phyloP scores from a whole-genome alignment of 2,329 filamentous ascomycete genomes.

The Penicillium olsonii region DNA sequence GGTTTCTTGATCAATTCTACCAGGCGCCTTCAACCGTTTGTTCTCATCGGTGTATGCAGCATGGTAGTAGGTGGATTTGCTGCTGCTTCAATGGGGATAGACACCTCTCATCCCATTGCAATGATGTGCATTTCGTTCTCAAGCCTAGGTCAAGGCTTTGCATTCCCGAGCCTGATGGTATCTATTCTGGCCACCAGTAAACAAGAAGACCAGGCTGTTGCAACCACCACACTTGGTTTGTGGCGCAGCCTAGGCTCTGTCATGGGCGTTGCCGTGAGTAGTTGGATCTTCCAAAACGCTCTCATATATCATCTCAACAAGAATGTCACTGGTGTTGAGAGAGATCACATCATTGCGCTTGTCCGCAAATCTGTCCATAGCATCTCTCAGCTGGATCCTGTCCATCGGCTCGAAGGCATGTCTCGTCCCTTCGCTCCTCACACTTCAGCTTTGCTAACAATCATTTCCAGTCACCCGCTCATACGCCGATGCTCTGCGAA shows the following conservation, averaged over 20 bases:
- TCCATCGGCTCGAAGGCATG: conserved; percentile 51
- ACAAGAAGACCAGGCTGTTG: conserved; percentile 66
- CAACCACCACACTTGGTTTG: conserved; percentile 69
- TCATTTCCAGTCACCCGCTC: conserved; percentile 36
- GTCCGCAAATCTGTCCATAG: conserved; percentile 54
- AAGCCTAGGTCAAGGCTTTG: conserved; percentile 63
- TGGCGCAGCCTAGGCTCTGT: conserved; percentile 73
- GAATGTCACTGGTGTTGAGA: conserved; percentile 61
- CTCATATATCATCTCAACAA: conserved; percentile 61
- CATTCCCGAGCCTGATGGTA: conserved; percentile 66
- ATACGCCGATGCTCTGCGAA: conserved; percentile 38
- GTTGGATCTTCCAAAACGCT: conserved; percentile 72
- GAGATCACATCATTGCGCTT: conserved; percentile 52
- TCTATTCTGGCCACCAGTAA: conserved; percentile 61
- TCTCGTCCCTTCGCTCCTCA: neutral
- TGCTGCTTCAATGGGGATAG: conserved; percentile 53
- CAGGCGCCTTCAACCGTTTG: conserved; percentile 61
- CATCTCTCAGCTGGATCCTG: conserved; percentile 47
- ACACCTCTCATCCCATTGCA: conserved; percentile 56
- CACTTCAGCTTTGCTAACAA: conserved; percentile 17
- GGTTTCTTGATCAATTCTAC: conserved; percentile 65
- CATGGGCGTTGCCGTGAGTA: conserved; percentile 71
- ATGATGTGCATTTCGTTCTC: conserved; percentile 59
- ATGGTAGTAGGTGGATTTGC: conserved; percentile 55
- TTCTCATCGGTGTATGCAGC: conserved; percentile 53